Evolutionary conservation across 2,329 filamentous ascomycete species (phyloP), one percentile per base, ranked within the genome.

Genomic region (Cordyceps cicadae): DNA sequence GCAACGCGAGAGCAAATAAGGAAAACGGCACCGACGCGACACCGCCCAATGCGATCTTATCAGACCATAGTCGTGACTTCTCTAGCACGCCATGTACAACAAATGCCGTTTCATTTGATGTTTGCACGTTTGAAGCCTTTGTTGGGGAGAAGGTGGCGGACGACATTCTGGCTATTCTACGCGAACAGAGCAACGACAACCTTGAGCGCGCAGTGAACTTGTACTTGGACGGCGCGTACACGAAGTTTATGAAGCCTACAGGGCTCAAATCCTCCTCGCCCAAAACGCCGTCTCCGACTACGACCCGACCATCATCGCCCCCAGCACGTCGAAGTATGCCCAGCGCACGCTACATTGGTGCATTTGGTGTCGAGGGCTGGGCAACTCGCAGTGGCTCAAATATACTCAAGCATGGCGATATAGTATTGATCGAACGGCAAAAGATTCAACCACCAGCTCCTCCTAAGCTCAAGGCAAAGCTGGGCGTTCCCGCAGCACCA

Each of bases 341-440:
- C 0, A 68, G 71, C 3, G 72, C 69, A 39, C 76, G 94, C 68
- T 99, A 97, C 68, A 83, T 97, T 63, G 94, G 94, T 19, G 90
- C 92, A 0, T 94, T 97, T 73, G 94, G 94, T 9, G 92, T 90
- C 5, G 90, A 88, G 59, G 94, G 87, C 5, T 99, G 94, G 94
- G 87, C 90, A 6, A 97, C 93, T 3, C 85, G 87, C 67, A 97
- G 91, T 71, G 93, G 93, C 0, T 76, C 76, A 3, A 84, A 84
- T 43, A 71, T 97, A 6, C 70, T 99, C 29, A 88, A 86, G 65
- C 89, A 96, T 68, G 91, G 89, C 17, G 93, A 97, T 65, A 67
- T 76, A n/a, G 85, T 99, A 62, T 86, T 81, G 54, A 96, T 99
- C 50, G 93, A 97, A 74, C 86, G 94, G 49, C 86, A 91, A 62